phyloP scores from a whole-genome alignment of 331 rosid genomes.

The Ulmus americana region DNA sequence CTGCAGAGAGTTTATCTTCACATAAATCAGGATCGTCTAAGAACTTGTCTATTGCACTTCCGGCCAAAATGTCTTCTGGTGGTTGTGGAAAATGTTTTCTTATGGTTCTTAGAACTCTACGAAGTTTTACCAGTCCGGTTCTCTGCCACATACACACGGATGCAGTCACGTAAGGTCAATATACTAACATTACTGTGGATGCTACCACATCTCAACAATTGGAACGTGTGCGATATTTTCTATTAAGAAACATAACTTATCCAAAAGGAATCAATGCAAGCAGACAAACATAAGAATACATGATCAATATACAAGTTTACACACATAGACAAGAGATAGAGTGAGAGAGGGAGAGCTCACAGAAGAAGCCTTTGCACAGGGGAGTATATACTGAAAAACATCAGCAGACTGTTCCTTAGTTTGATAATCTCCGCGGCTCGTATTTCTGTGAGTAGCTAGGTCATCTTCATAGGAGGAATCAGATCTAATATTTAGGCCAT shows the following conservation, averaged over 20 bases:
- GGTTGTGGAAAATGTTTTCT: constrained; percentile 86
- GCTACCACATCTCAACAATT: not conserved
- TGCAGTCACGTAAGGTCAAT: constrained; percentile 14
- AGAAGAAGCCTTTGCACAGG: constrained; percentile 93
- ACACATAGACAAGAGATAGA: constrained; percentile 5
- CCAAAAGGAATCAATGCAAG: constrained; percentile 20
- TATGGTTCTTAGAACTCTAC: constrained; percentile 90
- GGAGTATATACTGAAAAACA: constrained; percentile 90
- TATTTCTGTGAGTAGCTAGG: constrained; percentile 72
- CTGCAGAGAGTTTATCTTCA: constrained; percentile 91
- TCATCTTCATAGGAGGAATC: constrained; percentile 95
- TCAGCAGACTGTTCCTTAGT: constrained; percentile 94
- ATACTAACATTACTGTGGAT: constrained; percentile 4
- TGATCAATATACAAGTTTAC: not conserved
- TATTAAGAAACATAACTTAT: constrained; percentile 19
- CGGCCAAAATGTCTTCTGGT: constrained; percentile 75
- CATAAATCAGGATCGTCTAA: constrained; percentile 74
- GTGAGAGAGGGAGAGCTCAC: constrained; percentile 45
- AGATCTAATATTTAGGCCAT: constrained; percentile 82
- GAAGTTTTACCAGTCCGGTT: constrained; percentile 87
- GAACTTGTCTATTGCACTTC: constrained; percentile 82
- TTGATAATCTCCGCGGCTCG: constrained; percentile 93
- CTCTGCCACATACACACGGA: constrained; percentile 43
- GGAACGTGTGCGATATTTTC: constrained; percentile 10
- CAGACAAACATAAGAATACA: constrained; percentile 9